Conservation (phyloP, 2,329 filamentous ascomycete genomes). For the Tolypocladium capitatum region DNA sequence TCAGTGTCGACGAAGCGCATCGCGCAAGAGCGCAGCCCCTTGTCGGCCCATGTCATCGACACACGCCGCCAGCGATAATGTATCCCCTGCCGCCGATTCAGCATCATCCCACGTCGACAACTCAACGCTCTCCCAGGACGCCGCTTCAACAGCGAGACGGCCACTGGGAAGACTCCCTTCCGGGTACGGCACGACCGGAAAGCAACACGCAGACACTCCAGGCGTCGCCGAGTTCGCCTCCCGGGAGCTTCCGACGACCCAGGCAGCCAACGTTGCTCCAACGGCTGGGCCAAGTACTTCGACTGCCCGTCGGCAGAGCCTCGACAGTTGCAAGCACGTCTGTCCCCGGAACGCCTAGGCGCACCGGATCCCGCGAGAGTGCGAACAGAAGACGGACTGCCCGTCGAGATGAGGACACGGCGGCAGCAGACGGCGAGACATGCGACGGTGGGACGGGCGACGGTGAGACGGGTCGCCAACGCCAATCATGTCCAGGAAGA, state of each 20-base stretch:
- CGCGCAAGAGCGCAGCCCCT: neutral
- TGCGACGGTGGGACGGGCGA: neutral
- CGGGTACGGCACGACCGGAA: neutral
- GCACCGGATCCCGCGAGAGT: neutral
- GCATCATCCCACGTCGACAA: neutral
- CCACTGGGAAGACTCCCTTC: neutral
- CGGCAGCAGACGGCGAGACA: no score
- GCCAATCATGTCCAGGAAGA: neutral
- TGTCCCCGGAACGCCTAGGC: conserved; percentile 4
- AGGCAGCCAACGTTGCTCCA: conserved; percentile 14
- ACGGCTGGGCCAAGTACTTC: conserved; percentile 12
- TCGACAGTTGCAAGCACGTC: conserved; percentile 22
- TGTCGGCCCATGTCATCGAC: neutral
- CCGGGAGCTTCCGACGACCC: neutral
- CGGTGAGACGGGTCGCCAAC: neutral
- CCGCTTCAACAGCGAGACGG: neutral
- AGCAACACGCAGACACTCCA: neutral
- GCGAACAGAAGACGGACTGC: neutral
- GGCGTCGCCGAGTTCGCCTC: neutral
- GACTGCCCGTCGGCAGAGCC: conserved; percentile 18
- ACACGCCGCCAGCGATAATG: neutral
- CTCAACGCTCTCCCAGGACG: neutral
- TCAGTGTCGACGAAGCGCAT: neutral
- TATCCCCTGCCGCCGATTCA: neutral
- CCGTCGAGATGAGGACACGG: neutral